A percentile compares a stretch with the other conserved stretches of the same genome.
These are phyloP conservation scores for Populus nigra DNA, from an alignment of 345 rosid species.

Conservation along the genomic window DNA sequence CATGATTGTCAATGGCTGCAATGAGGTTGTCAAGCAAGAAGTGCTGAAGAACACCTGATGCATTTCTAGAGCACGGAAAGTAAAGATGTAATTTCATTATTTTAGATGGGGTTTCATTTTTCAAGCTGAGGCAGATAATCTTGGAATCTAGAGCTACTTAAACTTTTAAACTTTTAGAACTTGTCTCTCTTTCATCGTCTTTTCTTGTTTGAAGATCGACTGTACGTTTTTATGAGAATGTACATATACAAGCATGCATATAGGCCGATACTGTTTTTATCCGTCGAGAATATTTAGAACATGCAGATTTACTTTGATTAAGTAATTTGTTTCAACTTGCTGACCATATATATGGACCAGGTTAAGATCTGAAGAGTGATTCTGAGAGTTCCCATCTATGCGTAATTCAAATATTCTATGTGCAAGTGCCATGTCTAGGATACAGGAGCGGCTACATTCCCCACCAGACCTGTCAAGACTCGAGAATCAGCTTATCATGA, in stretches of 20 bases:
- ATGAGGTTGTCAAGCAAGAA: slow-evolving; percentile 19
- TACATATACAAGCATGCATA: neutral
- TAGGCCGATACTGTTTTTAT: neutral
- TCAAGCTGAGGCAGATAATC: neutral
- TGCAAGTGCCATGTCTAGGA: neutral
- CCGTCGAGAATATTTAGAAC: neutral
- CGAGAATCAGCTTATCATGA: neutral
- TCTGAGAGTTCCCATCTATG: neutral
- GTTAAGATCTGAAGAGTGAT: neutral
- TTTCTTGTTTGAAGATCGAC: neutral
- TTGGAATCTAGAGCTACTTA: neutral
- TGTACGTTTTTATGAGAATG: neutral
- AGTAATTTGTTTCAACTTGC: neutral
- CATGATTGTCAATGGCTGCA: slow-evolving; percentile 10
- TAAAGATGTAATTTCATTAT: neutral
- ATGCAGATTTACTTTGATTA: neutral
- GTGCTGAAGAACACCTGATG: slow-evolving; percentile 1
- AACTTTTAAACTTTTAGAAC: neutral
- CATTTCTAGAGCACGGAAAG: slow-evolving; percentile 11
- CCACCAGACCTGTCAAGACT: neutral
- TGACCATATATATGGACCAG: neutral
- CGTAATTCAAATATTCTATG: neutral
- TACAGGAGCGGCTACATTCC: neutral
- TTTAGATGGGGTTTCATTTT: neutral
- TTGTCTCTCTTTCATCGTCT: neutral